Conservation (phyloP, 148 eudicot genomes). For the Polygonum maritimum region DNA sequence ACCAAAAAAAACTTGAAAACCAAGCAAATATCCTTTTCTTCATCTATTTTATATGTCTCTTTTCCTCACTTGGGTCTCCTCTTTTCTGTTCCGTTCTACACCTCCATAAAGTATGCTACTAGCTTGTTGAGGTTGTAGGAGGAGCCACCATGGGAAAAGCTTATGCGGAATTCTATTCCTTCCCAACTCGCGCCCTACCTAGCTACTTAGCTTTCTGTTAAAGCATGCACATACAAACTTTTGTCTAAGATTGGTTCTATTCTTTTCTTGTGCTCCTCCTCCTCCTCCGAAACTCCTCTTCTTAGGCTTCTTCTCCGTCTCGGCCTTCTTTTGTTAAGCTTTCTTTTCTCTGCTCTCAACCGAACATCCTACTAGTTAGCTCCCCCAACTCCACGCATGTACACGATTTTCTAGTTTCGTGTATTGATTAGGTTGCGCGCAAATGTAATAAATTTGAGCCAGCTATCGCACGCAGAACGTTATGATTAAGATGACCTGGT, state of each 20-base stretch:
- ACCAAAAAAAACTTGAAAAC: constrained; percentile 34
- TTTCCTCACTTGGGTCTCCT: constrained; percentile 14
- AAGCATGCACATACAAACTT: not conserved
- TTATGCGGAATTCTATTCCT: constrained; percentile 11
- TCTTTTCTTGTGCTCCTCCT: constrained; percentile 9
- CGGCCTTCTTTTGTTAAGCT: not conserved
- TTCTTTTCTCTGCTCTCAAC: not conserved
- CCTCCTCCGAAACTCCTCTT: not conserved
- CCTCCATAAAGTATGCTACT: not conserved
- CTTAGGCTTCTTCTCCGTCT: constrained; percentile 7
- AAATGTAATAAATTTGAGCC: not conserved
- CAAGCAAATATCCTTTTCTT: constrained; percentile 37
- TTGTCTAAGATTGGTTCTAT: not conserved
- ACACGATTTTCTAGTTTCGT: not conserved
- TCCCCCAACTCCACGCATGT: not conserved
- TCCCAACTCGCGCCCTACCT: constrained; percentile 8
- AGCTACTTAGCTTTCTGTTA: not conserved
- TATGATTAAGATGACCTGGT: constrained; percentile 40
- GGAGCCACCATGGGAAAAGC: constrained; percentile 15
- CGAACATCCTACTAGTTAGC: not conserved
- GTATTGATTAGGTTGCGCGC: not conserved
- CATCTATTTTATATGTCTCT: constrained; percentile 13
- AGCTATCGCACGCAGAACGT: not conserved
- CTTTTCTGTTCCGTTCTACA: not conserved
- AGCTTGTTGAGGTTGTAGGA: not conserved